Evolutionary conservation across 2,329 filamentous ascomycete genomes (phyloP).

Genomic region (Aspergillus sp.): DNA sequence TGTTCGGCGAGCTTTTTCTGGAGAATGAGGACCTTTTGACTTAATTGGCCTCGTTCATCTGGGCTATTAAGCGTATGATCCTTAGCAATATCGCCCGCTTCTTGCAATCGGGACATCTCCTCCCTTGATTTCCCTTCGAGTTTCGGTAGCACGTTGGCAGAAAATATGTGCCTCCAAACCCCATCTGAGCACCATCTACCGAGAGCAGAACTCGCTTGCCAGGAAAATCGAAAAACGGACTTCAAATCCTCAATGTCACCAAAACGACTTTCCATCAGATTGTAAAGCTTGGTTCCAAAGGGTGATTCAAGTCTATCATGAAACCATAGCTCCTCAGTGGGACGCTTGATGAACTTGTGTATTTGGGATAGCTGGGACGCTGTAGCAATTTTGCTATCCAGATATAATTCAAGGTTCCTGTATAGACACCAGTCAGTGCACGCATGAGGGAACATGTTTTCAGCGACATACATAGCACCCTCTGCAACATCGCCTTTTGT

Average conservation of each 20-base stretch:
- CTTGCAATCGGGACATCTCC: constrained; percentile 57
- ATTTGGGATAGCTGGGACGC: constrained; percentile 61
- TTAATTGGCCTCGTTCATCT: constrained; percentile 51
- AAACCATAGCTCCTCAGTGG: constrained; percentile 57
- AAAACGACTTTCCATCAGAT: constrained; percentile 54
- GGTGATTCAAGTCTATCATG: constrained; percentile 55
- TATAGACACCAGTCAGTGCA: constrained; percentile 8
- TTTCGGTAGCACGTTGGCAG: constrained; percentile 61
- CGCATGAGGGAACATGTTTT: background rate
- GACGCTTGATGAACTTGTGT: constrained; percentile 58
- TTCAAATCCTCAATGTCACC: constrained; percentile 54
- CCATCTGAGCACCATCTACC: constrained; percentile 84
- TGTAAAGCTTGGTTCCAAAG: constrained; percentile 66
- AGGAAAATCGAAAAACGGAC: constrained; percentile 60
- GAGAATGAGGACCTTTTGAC: constrained; percentile 70
- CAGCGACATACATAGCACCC: constrained; percentile 57
- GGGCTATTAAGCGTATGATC: constrained; percentile 49
- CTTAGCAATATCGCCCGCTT: constrained; percentile 59
- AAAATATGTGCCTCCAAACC: constrained; percentile 72
- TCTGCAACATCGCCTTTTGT: constrained; percentile 70
- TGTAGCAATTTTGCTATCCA: constrained; percentile 83
- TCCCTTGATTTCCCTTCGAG: constrained; percentile 59
- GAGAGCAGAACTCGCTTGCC: constrained; percentile 62
- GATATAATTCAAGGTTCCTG: constrained; percentile 69
- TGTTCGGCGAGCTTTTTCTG: constrained; percentile 59